Conservation (phyloP, 495 filamentous ascomycete species). For the Xeromyces bisporus region DNA sequence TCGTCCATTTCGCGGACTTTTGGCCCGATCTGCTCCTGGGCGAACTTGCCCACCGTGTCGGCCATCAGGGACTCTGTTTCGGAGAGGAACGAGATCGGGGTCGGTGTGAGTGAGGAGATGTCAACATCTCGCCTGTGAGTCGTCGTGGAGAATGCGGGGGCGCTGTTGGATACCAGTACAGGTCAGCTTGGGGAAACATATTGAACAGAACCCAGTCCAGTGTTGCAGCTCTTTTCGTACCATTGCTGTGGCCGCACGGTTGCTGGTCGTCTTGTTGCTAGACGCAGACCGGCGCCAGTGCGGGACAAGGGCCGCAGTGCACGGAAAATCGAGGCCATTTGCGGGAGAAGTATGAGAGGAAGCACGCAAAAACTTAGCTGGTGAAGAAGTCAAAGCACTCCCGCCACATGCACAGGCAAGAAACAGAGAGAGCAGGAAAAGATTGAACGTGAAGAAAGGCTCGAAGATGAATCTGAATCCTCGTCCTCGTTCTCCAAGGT, state of each 20-base stretch:
- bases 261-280: constrained; percentile 26
- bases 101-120: constrained; percentile 59
- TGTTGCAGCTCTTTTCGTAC: no score
- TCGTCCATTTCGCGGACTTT: constrained; percentile 98
- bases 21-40: constrained; percentile 70
- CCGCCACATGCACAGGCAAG: no score
- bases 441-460: no score
- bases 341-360: constrained; percentile 3
- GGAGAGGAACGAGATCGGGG: constrained; percentile 82
- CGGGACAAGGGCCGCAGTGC: constrained; percentile 52
- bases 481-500: no score
- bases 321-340: constrained; percentile 55
- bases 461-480: no score
- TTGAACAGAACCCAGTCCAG: no score
- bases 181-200: constrained; percentile 8
- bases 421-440: no score
- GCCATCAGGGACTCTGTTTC: constrained; percentile 81
- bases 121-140: constrained; percentile 40
- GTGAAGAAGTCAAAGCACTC: no score
- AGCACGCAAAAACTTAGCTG: no score
- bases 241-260: constrained; percentile 27
- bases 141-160: constrained; percentile 58
- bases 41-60: constrained; percentile 82
- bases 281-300: constrained; percentile 30
- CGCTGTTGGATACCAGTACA: constrained; percentile 17